A percentile compares a stretch with the other conserved stretches of the same genome.
These are phyloP conservation scores for Meyerozyma sp. DNA, from an alignment of 1,139 yeast genomes.

Conservation along the genomic window DNA sequence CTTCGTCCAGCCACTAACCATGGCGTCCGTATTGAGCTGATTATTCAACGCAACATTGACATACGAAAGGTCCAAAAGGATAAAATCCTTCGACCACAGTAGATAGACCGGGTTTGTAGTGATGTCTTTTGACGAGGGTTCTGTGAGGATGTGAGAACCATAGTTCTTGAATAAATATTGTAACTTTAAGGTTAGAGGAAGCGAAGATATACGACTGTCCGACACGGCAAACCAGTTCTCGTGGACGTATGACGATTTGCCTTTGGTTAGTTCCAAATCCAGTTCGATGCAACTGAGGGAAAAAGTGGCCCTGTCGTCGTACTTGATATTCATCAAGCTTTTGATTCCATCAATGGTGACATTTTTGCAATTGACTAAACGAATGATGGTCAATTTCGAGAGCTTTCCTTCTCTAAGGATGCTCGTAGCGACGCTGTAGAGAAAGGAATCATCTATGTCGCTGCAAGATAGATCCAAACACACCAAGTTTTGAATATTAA, in stretches of 20 bases:
- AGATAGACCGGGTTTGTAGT: background rate
- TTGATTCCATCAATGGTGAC: slow-evolving; percentile 17
- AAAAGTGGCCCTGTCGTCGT: slow-evolving; percentile 6
- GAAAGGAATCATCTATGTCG: slow-evolving; percentile 26
- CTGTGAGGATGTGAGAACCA: background rate
- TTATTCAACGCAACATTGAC: slow-evolving; percentile 2
- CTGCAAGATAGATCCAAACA: slow-evolving; percentile 31
- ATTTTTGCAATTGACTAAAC: slow-evolving; percentile 21
- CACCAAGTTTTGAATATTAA: slow-evolving; percentile 25
- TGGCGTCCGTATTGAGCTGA: slow-evolving; percentile 15
- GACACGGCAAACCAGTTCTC: background rate
- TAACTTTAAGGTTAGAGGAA: background rate
- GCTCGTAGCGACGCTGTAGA: slow-evolving; percentile 20
- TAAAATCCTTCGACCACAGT: background rate
- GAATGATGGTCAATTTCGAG: slow-evolving; percentile 18
- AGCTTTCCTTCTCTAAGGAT: slow-evolving; percentile 19
- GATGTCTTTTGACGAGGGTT: background rate
- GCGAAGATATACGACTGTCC: background rate
- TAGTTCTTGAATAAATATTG: slow-evolving; percentile 1
- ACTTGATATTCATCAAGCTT: slow-evolving; percentile 10
- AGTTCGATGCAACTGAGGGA: slow-evolving; percentile 23
- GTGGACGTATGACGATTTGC: background rate
- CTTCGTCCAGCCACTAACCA: slow-evolving; percentile 9
- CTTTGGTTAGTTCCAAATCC: slow-evolving; percentile 10
- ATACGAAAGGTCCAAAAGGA: background rate